phyloP scores from a whole-genome alignment of 352 stramenopile species.

The Phytophthora cactorum region DNA sequence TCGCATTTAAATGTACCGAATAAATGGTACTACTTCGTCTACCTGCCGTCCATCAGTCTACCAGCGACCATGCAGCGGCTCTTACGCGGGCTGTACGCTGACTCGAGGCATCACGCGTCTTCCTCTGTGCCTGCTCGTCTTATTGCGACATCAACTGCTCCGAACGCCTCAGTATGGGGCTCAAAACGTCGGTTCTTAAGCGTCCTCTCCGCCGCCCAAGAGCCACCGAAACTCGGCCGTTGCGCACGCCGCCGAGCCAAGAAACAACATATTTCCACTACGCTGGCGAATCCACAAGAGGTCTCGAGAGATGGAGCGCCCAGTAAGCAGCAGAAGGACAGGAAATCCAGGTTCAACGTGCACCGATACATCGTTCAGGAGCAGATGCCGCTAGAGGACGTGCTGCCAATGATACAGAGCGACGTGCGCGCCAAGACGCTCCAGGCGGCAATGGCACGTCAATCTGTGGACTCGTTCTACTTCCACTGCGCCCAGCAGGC shows the following conservation, averaged over 20 bases:
- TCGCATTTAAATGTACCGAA: background rate
- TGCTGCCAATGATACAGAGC: conserved; percentile 54
- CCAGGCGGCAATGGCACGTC: conserved; percentile 30
- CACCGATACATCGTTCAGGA: conserved; percentile 54
- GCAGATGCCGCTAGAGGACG: conserved; percentile 54
- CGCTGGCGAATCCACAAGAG: background rate
- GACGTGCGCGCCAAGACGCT: conserved; percentile 49
- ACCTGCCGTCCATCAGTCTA: conserved; percentile 8
- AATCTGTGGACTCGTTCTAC: conserved; percentile 79
- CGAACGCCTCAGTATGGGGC: background rate
- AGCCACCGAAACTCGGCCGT: conserved; percentile 20
- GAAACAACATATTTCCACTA: conserved; percentile 11
- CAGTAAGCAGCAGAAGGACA: conserved; percentile 2
- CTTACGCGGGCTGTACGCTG: conserved; percentile 16
- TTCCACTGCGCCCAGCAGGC: conserved; percentile 70
- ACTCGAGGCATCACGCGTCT: background rate
- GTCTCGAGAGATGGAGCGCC: background rate
- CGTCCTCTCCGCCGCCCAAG: background rate
- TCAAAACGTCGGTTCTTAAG: conserved; percentile 19
- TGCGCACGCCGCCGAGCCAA: conserved; percentile 15
- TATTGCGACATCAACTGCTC: background rate
- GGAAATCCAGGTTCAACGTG: conserved; percentile 43
- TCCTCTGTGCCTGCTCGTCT: conserved; percentile 2
- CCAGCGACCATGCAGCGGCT: conserved; percentile 21
- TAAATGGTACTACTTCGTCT: background rate